A percentile compares a stretch with the other conserved stretches of the same genome.
Conservation (phyloP, 345 rosid species). For the Euphorbia peplus region DNA sequence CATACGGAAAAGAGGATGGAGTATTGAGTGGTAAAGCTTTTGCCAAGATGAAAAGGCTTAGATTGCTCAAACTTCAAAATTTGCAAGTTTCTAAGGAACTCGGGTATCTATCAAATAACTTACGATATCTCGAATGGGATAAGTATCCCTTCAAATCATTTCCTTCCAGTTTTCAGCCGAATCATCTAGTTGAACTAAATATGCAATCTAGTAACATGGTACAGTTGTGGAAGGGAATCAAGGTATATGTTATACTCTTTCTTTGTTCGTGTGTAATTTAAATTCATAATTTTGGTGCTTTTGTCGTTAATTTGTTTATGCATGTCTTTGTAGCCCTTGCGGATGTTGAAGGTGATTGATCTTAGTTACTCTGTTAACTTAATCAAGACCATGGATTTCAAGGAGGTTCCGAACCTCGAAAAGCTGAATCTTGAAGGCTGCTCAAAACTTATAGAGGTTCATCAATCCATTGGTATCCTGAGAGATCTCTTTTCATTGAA, state of each 20-base stretch:
- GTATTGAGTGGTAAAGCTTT: not conserved
- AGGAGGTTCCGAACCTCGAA: not conserved
- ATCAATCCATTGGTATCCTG: constrained; percentile 9
- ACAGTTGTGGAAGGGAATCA: constrained; percentile 4
- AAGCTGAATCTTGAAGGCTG: constrained; percentile 7
- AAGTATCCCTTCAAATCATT: not conserved
- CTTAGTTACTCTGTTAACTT: constrained; percentile 7
- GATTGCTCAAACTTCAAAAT: not conserved
- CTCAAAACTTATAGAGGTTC: constrained; percentile 2
- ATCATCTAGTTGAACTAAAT: not conserved
- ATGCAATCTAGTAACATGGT: not conserved
- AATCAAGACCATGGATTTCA: not conserved
- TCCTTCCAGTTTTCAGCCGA: not conserved
- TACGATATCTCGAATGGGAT: not conserved
- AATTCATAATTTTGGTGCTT: no score
- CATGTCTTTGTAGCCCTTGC: constrained; percentile 1
- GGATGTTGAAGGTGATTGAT: constrained; percentile 10
- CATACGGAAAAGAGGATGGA: not conserved
- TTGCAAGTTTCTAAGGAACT: not conserved
- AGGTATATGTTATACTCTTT: not conserved
- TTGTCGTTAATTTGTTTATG: not conserved
- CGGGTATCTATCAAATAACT: not conserved
- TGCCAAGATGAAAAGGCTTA: not conserved
- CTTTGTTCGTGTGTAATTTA: no score
- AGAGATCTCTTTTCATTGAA: not conserved